Conservation (phyloP, 768 basidiomycete genomes). For the Krasilnikovozyma curviuscula region DNA sequence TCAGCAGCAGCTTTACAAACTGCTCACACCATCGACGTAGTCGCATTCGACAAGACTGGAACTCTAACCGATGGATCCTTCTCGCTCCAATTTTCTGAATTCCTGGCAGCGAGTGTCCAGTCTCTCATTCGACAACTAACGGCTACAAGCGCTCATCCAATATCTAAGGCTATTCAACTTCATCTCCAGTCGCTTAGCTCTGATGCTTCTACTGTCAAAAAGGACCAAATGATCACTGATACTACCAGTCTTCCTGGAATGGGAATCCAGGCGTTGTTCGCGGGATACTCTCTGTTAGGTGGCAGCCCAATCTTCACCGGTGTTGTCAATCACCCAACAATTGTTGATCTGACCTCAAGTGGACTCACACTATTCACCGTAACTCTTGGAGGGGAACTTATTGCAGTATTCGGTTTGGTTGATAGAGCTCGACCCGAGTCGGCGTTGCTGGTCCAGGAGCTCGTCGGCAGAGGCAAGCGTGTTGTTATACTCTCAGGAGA, state of each 20-base stretch:
- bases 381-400: neutral
- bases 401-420: slow-evolving; percentile 7
- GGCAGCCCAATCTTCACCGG: slow-evolving; percentile 28
- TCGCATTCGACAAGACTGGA: slow-evolving; percentile 9
- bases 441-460: neutral
- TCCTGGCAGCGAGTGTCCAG: neutral
- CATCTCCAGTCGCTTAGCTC: neutral
- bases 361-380: slow-evolving; percentile 10
- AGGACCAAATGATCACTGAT: too few species aligned
- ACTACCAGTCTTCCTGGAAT: slow-evolving; percentile 20
- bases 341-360: slow-evolving; percentile 11
- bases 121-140: neutral
- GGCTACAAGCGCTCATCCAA: neutral
- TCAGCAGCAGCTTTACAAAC: slow-evolving; percentile 9
- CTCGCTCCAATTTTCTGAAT: neutral
- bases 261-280: slow-evolving; percentile 4
- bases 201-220: slow-evolving; percentile 20
- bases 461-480: neutral
- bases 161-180: slow-evolving; percentile 25
- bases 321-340: slow-evolving; percentile 19
- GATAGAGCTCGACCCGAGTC: slow-evolving; percentile 6
- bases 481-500: slow-evolving; percentile 1
- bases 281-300: slow-evolving; percentile 14
- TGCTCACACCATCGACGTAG: neutral
- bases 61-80: slow-evolving; percentile 4